phyloP scores from a whole-genome alignment of 2,329 filamentous ascomycete species.

The Alternaria arborescens region DNA sequence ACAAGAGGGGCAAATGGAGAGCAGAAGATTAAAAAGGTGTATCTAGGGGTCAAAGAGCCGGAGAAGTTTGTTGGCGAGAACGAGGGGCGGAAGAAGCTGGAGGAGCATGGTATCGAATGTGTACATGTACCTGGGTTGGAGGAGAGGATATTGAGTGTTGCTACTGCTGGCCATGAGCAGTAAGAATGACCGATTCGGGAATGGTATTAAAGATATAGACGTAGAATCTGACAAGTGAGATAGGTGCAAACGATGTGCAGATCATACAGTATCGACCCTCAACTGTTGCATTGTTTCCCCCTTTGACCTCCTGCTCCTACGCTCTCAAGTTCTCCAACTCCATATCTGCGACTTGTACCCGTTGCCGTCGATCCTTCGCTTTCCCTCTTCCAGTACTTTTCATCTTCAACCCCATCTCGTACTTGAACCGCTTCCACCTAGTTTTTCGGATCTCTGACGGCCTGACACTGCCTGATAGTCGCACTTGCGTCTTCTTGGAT shows the following conservation, averaged over 20 bases:
- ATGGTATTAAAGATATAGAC: background rate
- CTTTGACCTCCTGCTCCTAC: slow-evolving; percentile 70
- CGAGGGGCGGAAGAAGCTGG: slow-evolving; percentile 73
- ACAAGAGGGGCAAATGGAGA: slow-evolving; percentile 56
- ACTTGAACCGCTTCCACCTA: slow-evolving; percentile 26
- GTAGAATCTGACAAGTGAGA: background rate
- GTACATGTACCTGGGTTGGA: slow-evolving; percentile 79
- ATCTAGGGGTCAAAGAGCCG: slow-evolving; percentile 88
- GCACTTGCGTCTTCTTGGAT: slow-evolving; percentile 7
- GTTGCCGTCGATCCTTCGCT: slow-evolving; percentile 9
- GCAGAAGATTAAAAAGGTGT: slow-evolving; percentile 75
- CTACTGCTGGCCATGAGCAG: slow-evolving; percentile 78
- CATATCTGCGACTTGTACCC: slow-evolving; percentile 7
- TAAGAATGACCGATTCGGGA: slow-evolving; percentile 1
- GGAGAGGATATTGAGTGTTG: slow-evolving; percentile 79
- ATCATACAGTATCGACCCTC: background rate
- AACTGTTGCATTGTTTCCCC: background rate
- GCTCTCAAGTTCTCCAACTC: slow-evolving; percentile 76
- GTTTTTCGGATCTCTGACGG: slow-evolving; percentile 21
- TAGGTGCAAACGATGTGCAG: too few species aligned
- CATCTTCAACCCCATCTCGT: slow-evolving; percentile 21
- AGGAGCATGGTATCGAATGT: slow-evolving; percentile 76
- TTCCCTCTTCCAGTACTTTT: slow-evolving; percentile 12
- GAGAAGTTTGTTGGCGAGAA: slow-evolving; percentile 89
- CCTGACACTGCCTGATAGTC: background rate